Evolutionary conservation across 202 grass and related monocot genomes (phyloP), one percentile per base, ranked within the genome.

Genomic region (Setaria viridis): DNA sequence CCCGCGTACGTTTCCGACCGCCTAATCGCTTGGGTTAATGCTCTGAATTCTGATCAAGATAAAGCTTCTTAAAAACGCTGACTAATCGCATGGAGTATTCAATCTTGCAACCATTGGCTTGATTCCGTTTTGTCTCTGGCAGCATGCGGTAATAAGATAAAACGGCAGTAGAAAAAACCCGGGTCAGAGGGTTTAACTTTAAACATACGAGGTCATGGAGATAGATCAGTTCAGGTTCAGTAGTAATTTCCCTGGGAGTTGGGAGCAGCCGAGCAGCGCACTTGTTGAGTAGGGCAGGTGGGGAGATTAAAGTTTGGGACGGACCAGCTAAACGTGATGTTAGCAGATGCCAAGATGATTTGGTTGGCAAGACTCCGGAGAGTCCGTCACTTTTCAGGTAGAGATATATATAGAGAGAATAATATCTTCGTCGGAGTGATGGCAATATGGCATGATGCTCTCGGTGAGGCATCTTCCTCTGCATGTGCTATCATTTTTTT

Each of bases 401-500:
- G 42, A 56, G 6, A 19, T 3, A 49, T 12, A 13, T 4, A n/a
- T 11, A 35, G 62, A 30, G 43, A 41, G 39, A 41, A 41, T 4
- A 81, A 77, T 48, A 72, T 77, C 54, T 25, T 72, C 70, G 17
- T 33, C 62, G 58, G 21, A 20, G 20, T 9, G 42, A 45, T 10
- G 30, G 35, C 35, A 37, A 37, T 37, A 76, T 32, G 12, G 62
- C 33, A 60, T 76, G 53, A 55, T 85, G 65, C 55, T 59, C 15
- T 78, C 11, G 11, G 66, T 29, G 32, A 67, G 69, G 88, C 84
- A 82, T 78, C 79, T 78, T 37, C 20, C 19, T 41, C 71, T 12
- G 5, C 58, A 67, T 12, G 56, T 58, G 46, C 57, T 43, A 6
- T 25, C 46, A 58, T 74, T 9, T 25, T 67, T 68, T 62, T 79